phyloP scores from a whole-genome alignment of 1,284 basidiomycete genomes.

The Cutaneotrichosporon daszewskae region DNA sequence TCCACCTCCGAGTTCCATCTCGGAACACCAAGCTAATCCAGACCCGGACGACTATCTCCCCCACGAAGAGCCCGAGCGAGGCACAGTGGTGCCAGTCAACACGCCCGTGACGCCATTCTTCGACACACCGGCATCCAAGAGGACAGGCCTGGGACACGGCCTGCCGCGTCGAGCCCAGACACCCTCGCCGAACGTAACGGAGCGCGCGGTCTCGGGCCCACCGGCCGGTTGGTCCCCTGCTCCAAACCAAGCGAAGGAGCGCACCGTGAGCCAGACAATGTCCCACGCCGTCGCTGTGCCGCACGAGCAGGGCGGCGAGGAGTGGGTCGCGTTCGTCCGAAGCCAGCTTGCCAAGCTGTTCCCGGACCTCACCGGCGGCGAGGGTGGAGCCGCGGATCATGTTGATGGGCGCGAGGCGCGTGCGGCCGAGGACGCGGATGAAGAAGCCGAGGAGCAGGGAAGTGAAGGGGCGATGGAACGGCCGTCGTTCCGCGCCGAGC shows the following conservation, averaged over 20 bases:
- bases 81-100: too few relatives aligned
- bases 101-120: background rate
- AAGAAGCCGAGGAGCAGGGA: background rate
- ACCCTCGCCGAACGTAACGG: background rate
- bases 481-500: constrained; percentile 25
- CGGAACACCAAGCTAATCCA: too few relatives aligned
- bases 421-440: background rate
- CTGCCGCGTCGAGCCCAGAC: background rate
- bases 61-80: too few relatives aligned
- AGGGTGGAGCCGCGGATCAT: background rate
- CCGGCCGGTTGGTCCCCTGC: background rate
- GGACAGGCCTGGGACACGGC: background rate
- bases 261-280: constrained; percentile 1
- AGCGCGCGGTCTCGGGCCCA: background rate
- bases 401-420: background rate
- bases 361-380: constrained; percentile 28
- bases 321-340: constrained; percentile 36
- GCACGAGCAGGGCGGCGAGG: constrained; percentile 25
- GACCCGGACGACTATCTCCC: too few relatives aligned
- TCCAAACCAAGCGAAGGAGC: background rate
- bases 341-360: constrained; percentile 34
- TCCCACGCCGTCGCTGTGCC: background rate
- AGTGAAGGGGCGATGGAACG: constrained; percentile 1
- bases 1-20: too few relatives aligned
- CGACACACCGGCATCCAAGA: background rate